A percentile compares a stretch with the other conserved stretches of the same genome.
phyloP scores from a whole-genome alignment of 1,284 basidiomycete genomes.

The Stygiomarasmius scandens region DNA sequence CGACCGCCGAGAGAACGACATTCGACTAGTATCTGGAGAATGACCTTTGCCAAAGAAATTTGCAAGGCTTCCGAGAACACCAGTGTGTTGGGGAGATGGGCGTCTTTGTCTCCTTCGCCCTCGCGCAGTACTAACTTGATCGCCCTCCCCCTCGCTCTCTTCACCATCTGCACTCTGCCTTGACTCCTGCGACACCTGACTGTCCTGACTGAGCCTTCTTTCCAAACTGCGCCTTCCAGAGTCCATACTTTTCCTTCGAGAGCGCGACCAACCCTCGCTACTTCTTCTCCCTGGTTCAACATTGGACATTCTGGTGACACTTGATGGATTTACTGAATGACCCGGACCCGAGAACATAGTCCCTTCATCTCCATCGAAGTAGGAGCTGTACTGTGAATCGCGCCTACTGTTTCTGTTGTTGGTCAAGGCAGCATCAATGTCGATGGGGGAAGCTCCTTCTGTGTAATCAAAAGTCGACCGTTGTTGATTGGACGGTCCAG shows the following conservation, averaged over 20 bases:
- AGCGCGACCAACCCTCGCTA: constrained; percentile 51
- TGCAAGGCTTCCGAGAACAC: constrained; percentile 71
- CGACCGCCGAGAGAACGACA: constrained; percentile 62
- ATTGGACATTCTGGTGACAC: constrained; percentile 76
- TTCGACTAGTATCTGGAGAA: constrained; percentile 43
- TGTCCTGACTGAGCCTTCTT: constrained; percentile 51
- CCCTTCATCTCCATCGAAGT: constrained; percentile 59
- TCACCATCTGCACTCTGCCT: constrained; percentile 33
- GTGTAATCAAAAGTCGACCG: constrained; percentile 65
- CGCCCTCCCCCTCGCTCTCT: constrained; percentile 30
- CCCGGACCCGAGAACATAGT: constrained; percentile 79
- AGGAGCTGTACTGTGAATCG: constrained; percentile 66
- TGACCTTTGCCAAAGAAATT: constrained; percentile 66
- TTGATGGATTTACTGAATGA: constrained; percentile 71
- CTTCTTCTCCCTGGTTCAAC: constrained; percentile 59
- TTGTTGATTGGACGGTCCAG: constrained; percentile 31
- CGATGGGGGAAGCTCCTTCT: constrained; percentile 77
- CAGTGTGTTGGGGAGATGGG: constrained; percentile 45
- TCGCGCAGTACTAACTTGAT: constrained; percentile 26
- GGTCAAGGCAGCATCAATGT: constrained; percentile 62
- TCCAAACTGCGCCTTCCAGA: constrained; percentile 34
- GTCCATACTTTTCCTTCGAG: constrained; percentile 57
- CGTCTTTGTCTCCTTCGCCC: constrained; percentile 33
- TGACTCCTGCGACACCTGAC: constrained; percentile 48
- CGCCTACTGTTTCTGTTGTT: constrained; percentile 54